phyloP scores from a whole-genome alignment of 2,329 filamentous ascomycete species.

The Colletotrichum sidae region DNA sequence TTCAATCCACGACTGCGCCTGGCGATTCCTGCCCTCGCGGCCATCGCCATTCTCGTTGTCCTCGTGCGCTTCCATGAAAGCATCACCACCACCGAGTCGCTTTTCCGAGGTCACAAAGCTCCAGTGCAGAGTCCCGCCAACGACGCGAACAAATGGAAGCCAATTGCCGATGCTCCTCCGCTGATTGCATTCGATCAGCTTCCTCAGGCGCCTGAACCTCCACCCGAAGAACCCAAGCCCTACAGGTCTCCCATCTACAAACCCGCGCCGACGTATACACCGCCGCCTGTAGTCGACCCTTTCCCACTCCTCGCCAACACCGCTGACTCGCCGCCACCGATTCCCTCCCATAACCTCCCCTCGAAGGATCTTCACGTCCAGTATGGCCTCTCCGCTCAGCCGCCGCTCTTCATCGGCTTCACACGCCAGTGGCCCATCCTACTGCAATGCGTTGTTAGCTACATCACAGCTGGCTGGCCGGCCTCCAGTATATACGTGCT shows the following conservation, averaged over 20 bases:
- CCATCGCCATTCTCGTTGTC: conserved; percentile 31
- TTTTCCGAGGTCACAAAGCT: conserved; percentile 15
- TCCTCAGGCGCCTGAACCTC: neutral
- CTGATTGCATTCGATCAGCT: too few species aligned
- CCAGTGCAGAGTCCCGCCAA: too few species aligned
- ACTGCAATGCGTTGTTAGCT: conserved; percentile 66
- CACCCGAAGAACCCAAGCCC: conserved; percentile 30
- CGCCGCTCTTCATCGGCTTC: conserved; percentile 70
- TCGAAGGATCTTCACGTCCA: conserved; percentile 51
- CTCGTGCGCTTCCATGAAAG: conserved; percentile 29
- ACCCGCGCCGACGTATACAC: conserved; percentile 47
- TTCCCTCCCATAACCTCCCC: conserved; percentile 58
- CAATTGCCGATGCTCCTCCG: too few species aligned
- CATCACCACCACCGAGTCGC: conserved; percentile 13
- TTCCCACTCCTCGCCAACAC: conserved; percentile 52
- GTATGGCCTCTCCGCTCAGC: conserved; percentile 51
- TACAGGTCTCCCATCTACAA: conserved; percentile 43
- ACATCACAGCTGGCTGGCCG: conserved; percentile 71
- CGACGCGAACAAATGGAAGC: too few species aligned
- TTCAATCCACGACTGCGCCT: conserved; percentile 22
- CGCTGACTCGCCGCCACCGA: conserved; percentile 49
- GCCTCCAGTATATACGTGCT: conserved; percentile 66
- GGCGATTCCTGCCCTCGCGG: conserved; percentile 20
- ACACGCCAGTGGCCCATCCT: conserved; percentile 67
- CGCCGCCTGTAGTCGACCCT: conserved; percentile 54